phyloP scores from a whole-genome alignment of 1,284 basidiomycete species.

The Ceratobasidium sp. region DNA sequence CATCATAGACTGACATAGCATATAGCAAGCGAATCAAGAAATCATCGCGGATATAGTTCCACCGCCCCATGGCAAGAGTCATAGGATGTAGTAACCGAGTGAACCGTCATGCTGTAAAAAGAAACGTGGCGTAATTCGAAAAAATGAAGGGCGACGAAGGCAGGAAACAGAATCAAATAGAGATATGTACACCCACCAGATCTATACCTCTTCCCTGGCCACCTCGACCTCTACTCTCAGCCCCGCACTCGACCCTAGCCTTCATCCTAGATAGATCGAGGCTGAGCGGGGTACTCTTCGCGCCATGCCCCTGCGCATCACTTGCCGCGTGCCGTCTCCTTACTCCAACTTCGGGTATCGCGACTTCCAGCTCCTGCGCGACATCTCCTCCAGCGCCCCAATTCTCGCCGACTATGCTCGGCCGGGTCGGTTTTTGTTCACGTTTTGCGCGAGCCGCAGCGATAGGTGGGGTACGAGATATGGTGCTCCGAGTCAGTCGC shows the following conservation, averaged over 20 bases:
- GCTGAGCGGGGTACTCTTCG: not conserved
- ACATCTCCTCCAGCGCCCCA: slow-evolving; percentile 85
- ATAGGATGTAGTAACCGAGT: not conserved
- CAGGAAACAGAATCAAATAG: not conserved
- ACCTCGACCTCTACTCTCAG: slow-evolving; percentile 10
- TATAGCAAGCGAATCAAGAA: not conserved
- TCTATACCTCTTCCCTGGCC: slow-evolving; percentile 3
- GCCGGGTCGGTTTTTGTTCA: slow-evolving; percentile 54
- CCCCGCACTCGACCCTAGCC: slow-evolving; percentile 9
- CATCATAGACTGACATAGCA: not conserved
- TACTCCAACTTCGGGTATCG: slow-evolving; percentile 85
- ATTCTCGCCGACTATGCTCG: slow-evolving; percentile 54
- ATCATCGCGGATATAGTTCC: slow-evolving; percentile 16
- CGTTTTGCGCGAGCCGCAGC: slow-evolving; percentile 67
- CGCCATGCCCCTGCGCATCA: not conserved
- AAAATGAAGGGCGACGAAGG: not conserved
- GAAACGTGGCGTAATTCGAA: not conserved
- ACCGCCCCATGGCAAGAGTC: not conserved
- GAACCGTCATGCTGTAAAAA: not conserved
- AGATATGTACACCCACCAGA: too few species aligned
- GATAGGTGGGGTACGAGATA: slow-evolving; percentile 80
- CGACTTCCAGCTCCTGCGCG: slow-evolving; percentile 83
- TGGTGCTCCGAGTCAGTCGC: slow-evolving; percentile 62
- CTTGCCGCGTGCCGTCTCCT: slow-evolving; percentile 67
- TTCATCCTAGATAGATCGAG: slow-evolving; percentile 9